Evolutionary conservation across 1,284 basidiomycete genomes (phyloP).

Genomic region (Cutaneotrichosporon cyanovorans): DNA sequence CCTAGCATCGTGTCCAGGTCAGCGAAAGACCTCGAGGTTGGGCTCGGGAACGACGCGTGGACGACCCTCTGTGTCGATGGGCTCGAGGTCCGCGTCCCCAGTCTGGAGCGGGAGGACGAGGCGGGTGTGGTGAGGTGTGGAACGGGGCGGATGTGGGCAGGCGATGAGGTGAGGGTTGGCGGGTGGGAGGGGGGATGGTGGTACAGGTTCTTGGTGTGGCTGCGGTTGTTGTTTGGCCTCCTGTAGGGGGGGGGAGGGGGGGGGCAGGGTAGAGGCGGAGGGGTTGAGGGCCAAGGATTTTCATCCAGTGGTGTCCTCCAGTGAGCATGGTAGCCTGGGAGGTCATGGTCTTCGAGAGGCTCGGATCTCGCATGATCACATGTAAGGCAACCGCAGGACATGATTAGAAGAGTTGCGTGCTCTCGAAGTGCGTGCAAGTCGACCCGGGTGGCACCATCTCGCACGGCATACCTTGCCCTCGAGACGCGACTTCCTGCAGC

Average conservation of each 20-base stretch:
- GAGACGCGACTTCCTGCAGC: too few species aligned
- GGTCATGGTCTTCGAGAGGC: too few species aligned
- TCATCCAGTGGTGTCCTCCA: too few species aligned
- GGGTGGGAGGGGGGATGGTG: conserved; percentile 31
- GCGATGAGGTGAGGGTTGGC: conserved; percentile 20
- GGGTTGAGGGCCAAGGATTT: too few species aligned
- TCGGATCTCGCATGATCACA: too few species aligned
- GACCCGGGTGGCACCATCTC: too few species aligned
- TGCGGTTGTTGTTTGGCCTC: conserved; percentile 27
- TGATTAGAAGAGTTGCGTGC: too few species aligned
- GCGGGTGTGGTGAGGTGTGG: conserved; percentile 34
- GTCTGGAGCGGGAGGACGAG: conserved; percentile 21
- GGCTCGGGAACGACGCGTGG: conserved; percentile 20
- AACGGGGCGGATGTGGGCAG: conserved; percentile 40
- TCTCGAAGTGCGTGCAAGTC: too few species aligned
- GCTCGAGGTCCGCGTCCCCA: conserved; percentile 18
- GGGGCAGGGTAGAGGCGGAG: too few species aligned
- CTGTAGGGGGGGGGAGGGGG: conserved; percentile 11
- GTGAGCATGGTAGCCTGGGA: too few species aligned
- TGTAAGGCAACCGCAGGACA: too few species aligned
- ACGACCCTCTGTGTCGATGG: conserved; percentile 17
- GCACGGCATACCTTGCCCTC: too few species aligned
- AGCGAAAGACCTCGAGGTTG: conserved; percentile 23
- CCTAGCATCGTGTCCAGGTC: conserved; percentile 11
- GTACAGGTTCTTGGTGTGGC: conserved; percentile 40